Conservation (phyloP, 2,329 filamentous ascomycete species). For the Calonectria ilicicola region DNA sequence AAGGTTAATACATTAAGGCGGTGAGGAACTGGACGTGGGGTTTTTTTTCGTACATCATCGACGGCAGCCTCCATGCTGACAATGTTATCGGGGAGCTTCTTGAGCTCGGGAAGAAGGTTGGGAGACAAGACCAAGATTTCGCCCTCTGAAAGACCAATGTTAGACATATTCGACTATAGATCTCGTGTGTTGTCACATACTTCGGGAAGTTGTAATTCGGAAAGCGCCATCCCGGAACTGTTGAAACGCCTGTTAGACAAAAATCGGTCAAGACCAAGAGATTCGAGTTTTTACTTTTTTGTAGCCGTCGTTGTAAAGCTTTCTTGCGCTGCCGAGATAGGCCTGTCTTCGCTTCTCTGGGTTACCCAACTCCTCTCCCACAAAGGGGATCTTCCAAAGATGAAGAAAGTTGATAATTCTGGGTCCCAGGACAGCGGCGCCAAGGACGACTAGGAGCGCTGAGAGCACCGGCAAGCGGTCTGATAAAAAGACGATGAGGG, state of each 20-base stretch:
- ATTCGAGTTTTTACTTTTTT: not conserved
- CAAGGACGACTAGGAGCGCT: too few relatives aligned
- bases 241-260: not conserved
- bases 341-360: constrained; percentile 28
- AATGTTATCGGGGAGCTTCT: constrained; percentile 24
- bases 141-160: constrained; percentile 11
- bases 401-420: not conserved
- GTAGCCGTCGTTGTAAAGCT: constrained; percentile 25
- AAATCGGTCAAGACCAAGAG: not conserved
- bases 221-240: constrained; percentile 31
- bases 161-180: not conserved
- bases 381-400: constrained; percentile 20
- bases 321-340: constrained; percentile 26
- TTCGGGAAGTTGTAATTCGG: constrained; percentile 28
- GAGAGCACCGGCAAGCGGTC: too few relatives aligned
- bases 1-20: not conserved
- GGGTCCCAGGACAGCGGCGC: too few relatives aligned
- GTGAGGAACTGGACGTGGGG: not conserved
- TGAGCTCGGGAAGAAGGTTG: constrained; percentile 26
- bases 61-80: constrained; percentile 32
- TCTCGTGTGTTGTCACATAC: not conserved
- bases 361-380: constrained; percentile 22
- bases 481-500: too few relatives aligned
- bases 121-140: constrained; percentile 28
- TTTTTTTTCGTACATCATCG: constrained; percentile 21